These are phyloP conservation scores for Agrocybe chaxingu DNA, from an alignment of 768 basidiomycete species.

Conservation along the genomic window DNA sequence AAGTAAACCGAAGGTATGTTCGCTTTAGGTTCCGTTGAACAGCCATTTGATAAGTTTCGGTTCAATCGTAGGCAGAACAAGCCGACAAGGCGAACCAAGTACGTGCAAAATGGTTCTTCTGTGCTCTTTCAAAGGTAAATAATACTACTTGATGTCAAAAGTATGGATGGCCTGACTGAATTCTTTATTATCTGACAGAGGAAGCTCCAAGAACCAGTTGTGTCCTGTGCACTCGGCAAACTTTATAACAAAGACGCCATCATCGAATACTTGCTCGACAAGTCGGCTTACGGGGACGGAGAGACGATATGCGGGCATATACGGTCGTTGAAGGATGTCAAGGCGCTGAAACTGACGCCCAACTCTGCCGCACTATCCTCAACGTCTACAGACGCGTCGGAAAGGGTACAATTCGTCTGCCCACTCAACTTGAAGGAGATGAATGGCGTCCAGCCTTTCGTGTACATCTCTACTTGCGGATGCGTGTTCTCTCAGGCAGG, in stretches of 20 bases:
- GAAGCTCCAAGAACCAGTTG: conserved; percentile 84
- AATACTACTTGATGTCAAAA: neutral
- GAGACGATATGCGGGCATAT: conserved; percentile 92
- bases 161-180: neutral
- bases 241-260: conserved; percentile 96
- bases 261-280: conserved; percentile 86
- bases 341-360: conserved; percentile 74
- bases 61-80: conserved; percentile 57
- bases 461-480: conserved; percentile 82
- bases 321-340: conserved; percentile 88
- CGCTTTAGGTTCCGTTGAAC: neutral
- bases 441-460: conserved; percentile 87
- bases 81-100: conserved; percentile 90
- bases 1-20: conserved; percentile 63
- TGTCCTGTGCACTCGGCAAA: conserved; percentile 89
- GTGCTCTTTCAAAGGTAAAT: conserved; percentile 89
- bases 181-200: conserved; percentile 39
- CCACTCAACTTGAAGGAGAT: conserved; percentile 92
- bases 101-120: conserved; percentile 87
- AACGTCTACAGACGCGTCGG: conserved; percentile 31
- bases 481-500: conserved; percentile 89
- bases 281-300: conserved; percentile 83
- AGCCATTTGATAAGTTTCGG: conserved; percentile 2
- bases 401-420: conserved; percentile 77
- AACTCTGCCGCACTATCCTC: conserved; percentile 56